Conservation (phyloP, 169 alveolate genomes). For the Sarcocystis neurona region DNA sequence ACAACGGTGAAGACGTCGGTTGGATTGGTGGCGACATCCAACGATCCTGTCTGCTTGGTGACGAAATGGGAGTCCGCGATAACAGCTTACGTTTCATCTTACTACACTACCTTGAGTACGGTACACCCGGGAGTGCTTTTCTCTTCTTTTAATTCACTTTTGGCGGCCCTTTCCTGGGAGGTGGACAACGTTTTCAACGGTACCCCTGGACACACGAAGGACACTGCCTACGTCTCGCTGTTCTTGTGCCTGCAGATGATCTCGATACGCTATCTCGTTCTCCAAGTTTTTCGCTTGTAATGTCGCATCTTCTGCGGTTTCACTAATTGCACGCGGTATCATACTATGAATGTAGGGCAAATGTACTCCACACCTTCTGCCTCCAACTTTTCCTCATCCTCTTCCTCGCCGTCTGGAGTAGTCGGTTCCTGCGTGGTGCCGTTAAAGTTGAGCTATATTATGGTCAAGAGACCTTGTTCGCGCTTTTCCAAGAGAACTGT, state of each 20-base stretch:
- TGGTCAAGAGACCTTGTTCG: too few relatives aligned
- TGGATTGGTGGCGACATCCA: constrained; percentile 39
- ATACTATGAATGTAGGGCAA: neutral
- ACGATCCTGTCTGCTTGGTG: neutral
- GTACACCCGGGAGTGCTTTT: constrained; percentile 15
- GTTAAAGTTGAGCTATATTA: too few relatives aligned
- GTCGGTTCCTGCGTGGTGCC: too few relatives aligned
- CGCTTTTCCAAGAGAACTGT: too few relatives aligned
- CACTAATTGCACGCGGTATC: neutral
- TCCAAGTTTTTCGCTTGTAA: constrained; percentile 8
- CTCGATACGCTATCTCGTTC: constrained; percentile 14
- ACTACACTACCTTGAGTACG: neutral
- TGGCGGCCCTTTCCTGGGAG: constrained; percentile 8
- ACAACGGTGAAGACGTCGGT: constrained; percentile 29
- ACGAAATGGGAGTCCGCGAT: neutral
- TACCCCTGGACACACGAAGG: neutral
- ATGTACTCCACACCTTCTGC: constrained; percentile 1
- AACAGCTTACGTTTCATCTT: neutral
- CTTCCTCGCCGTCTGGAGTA: neutral
- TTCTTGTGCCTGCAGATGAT: neutral
- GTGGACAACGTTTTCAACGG: neutral
- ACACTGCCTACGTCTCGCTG: neutral
- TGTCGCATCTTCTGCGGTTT: constrained; percentile 18
- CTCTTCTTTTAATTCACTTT: neutral
- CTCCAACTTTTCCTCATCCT: neutral